Evolutionary conservation across 768 basidiomycete genomes (phyloP).

Genomic region (Agaricus subrufescens): DNA sequence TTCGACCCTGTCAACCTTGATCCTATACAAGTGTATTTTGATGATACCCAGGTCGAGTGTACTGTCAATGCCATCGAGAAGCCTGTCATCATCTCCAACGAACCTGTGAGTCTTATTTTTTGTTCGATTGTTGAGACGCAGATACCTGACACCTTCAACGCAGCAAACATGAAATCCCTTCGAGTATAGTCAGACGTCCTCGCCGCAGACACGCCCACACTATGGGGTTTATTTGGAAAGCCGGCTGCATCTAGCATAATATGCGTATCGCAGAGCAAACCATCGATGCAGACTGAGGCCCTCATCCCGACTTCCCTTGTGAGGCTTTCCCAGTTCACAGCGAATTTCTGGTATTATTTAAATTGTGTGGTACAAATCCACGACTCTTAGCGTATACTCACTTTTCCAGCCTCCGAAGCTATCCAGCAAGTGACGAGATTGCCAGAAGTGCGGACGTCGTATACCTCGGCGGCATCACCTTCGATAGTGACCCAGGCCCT

Average conservation of each 20-base stretch:
- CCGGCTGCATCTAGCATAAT: slow-evolving; percentile 19
- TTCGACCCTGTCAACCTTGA: slow-evolving; percentile 18
- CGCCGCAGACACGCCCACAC: slow-evolving; percentile 21
- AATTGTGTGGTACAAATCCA: not conserved
- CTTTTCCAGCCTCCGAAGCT: slow-evolving; percentile 18
- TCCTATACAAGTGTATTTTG: slow-evolving; percentile 26
- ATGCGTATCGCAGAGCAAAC: slow-evolving; percentile 21
- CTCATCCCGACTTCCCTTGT: slow-evolving; percentile 17
- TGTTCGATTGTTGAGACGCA: not conserved
- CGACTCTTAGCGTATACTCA: not conserved
- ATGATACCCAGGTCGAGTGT: slow-evolving; percentile 24
- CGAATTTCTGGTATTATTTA: slow-evolving; percentile 16
- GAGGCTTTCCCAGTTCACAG: slow-evolving; percentile 23
- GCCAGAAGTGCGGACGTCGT: slow-evolving; percentile 5
- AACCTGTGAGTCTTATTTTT: not conserved
- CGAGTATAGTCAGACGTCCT: slow-evolving; percentile 25
- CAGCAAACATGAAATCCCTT: slow-evolving; percentile 25
- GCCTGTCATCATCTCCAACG: slow-evolving; percentile 17
- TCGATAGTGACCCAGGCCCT: slow-evolving; percentile 15
- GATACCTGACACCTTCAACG: slow-evolving; percentile 21
- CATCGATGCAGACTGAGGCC: slow-evolving; percentile 20
- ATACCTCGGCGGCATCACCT: slow-evolving; percentile 7
- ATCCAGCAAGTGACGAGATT: slow-evolving; percentile 20
- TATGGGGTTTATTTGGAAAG: slow-evolving; percentile 19
- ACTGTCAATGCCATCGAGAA: slow-evolving; percentile 17